Evolutionary conservation across 2,329 filamentous ascomycete genomes (phyloP).

Genomic region (Hypoxylon rubiginosum): DNA sequence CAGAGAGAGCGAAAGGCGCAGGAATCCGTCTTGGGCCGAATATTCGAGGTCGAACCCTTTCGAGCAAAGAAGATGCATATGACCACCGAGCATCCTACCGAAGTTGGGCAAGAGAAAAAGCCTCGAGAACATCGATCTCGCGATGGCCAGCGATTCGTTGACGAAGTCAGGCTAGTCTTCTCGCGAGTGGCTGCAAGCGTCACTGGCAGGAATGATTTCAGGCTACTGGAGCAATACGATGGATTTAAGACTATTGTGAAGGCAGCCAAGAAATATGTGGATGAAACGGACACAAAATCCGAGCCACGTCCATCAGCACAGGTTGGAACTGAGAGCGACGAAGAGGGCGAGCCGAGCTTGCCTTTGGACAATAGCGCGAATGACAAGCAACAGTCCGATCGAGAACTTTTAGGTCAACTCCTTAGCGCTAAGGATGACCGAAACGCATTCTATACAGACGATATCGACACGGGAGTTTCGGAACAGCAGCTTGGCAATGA

Average conservation of each 20-base stretch:
- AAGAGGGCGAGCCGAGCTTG: conserved; percentile 3
- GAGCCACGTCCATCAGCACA: conserved; percentile 1
- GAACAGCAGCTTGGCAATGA: conserved; percentile 50
- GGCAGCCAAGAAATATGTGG: conserved; percentile 66
- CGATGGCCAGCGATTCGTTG: conserved; percentile 53
- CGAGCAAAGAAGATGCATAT: conserved; percentile 54
- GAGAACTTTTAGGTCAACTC: conserved; percentile 21
- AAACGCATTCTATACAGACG: conserved; percentile 58
- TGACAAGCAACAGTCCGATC: background rate
- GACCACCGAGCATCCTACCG: conserved; percentile 41
- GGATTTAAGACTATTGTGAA: conserved; percentile 64
- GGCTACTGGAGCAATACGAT: conserved; percentile 57
- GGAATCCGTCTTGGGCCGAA: conserved; percentile 65
- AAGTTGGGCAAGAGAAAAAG: conserved; percentile 46
- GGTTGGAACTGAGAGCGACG: conserved; percentile 1
- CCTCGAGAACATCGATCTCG: conserved; percentile 44
- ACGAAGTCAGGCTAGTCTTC: conserved; percentile 57
- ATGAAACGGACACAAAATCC: conserved; percentile 52
- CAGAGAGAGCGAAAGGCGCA: conserved; percentile 68
- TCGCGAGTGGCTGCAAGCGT: conserved; percentile 59
- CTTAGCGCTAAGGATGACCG: conserved; percentile 41
- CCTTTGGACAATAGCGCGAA: conserved; percentile 10
- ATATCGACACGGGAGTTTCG: conserved; percentile 60
- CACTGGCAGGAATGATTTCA: conserved; percentile 53
- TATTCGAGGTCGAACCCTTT: conserved; percentile 65